These are phyloP conservation scores for Suillus occidentalis DNA, from an alignment of 768 basidiomycete species.

Conservation along the genomic window DNA sequence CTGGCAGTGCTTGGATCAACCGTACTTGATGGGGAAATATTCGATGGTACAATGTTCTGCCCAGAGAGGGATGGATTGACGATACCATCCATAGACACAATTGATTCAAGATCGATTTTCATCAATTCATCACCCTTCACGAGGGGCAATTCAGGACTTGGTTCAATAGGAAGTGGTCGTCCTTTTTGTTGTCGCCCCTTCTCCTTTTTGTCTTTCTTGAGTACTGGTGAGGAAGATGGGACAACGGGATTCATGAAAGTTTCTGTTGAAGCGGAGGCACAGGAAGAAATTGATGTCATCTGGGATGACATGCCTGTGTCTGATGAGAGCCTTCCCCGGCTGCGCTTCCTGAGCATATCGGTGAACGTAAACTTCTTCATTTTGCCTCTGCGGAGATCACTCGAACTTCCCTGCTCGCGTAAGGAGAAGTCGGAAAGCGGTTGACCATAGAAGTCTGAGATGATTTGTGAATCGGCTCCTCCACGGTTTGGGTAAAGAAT, in stretches of 20 bases:
- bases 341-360: constrained; percentile 42
- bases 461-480: constrained; percentile 31
- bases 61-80: constrained; percentile 42
- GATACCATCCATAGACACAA: constrained; percentile 78
- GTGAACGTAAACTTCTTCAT: constrained; percentile 25
- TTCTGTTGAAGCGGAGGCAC: constrained; percentile 7
- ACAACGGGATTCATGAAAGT: constrained; percentile 11
- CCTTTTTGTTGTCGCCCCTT: constrained; percentile 23
- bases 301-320: constrained; percentile 12
- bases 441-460: constrained; percentile 28
- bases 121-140: constrained; percentile 24
- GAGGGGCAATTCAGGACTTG: constrained; percentile 16
- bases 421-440: constrained; percentile 37
- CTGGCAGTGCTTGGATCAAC: constrained; percentile 32
- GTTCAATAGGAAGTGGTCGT: constrained; percentile 23
- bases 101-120: constrained; percentile 27
- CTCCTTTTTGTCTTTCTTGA: constrained; percentile 37
- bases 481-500: constrained; percentile 24
- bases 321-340: constrained; percentile 41
- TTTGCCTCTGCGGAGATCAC: constrained; percentile 38
- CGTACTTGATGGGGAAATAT: constrained; percentile 16
- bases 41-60: constrained; percentile 18
- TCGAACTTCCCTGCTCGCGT: constrained; percentile 44
- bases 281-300: not conserved
- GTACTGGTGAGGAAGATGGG: constrained; percentile 12